Base-by-base conservation (phyloP, 768 basidiomycete genomes). In the Amanita molliuscula region DNA sequence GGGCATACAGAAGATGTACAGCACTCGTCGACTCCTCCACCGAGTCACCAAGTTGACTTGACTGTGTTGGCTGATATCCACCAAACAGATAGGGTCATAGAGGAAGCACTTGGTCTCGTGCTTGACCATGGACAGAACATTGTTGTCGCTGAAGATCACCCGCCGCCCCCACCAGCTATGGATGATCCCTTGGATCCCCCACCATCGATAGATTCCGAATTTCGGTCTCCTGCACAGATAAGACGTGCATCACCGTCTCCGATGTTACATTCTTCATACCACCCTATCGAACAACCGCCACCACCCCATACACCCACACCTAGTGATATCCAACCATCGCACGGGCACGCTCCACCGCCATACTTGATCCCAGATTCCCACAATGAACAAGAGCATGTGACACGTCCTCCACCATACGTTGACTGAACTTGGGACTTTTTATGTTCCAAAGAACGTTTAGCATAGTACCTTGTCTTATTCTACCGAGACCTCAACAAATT, bases 161-260 rank as follows among this genome's bases (percentile, higher is more conserved):
- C 74, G 1, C 88, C 85, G 0, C 89, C 88, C 0, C 88, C 88
- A 4, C 87, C 88, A 0, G 80, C 82, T 29, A 75, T 90, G 70
- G 89, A 92, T 58, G 89, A 92, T 63, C 89, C 89, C 18, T 82
- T 81, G 2, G 89, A 92, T 61, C 89, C 88, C 18, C 89, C 89
- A 4, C 89, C 89, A 10, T 87, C 85, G 5, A 92, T 92, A 57
- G 86, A 92, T 63, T 88, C 85, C 7, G 83, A 81, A 44, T 88
- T 84, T 58, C 73, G 76, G 48, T 72, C 72, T 13, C 77, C 75
- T n/a, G 67, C 65, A 31, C 56, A 58, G n/a, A 54, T 66, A 36
- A 59, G 61, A 48, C 67, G 61, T 36, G 55, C 61, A 29, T 63
- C 70, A n/a, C 64, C 67, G 38, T 65, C 68, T 4, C 61, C 73